These are phyloP conservation scores for Oemleria cerasiformis DNA, from an alignment of 306 rosid genomes.

Conservation along the genomic window DNA sequence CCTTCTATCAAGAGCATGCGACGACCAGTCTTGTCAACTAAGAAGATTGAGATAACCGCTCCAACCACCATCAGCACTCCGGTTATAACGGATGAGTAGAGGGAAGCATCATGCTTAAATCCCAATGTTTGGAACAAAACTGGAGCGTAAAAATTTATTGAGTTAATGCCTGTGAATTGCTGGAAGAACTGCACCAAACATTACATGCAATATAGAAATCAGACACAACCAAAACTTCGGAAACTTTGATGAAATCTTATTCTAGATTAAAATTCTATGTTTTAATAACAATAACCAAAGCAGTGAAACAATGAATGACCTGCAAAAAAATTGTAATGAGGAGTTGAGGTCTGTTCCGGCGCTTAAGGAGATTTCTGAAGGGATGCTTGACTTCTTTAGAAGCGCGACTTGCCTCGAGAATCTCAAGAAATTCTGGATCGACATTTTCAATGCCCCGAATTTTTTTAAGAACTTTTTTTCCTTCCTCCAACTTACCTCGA, in stretches of 20 bases:
- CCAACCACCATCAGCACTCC: conserved; percentile 56
- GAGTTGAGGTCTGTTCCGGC: conserved; percentile 52
- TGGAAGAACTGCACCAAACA: conserved; percentile 46
- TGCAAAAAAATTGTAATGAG: conserved; percentile 45
- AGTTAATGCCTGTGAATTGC: conserved; percentile 62
- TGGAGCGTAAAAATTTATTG: conserved; percentile 71
- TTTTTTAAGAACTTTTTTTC: conserved; percentile 43
- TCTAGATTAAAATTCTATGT: no score
- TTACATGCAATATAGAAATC: background rate
- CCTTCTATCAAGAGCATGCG: conserved; percentile 27
- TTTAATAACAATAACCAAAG: background rate
- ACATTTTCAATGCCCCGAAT: conserved; percentile 53
- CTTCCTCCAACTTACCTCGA: conserved; percentile 47
- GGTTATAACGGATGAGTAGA: conserved; percentile 55
- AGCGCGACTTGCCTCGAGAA: conserved; percentile 42
- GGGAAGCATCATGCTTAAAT: conserved; percentile 42
- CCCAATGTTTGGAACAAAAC: conserved; percentile 56
- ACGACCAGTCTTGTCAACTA: conserved; percentile 51
- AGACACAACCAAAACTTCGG: background rate
- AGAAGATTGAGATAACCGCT: conserved; percentile 48
- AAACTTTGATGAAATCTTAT: background rate
- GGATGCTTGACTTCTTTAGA: conserved; percentile 43
- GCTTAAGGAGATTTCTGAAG: conserved; percentile 35
- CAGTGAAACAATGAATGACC: conserved; percentile 12
- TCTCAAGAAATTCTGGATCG: conserved; percentile 46